phyloP scores from a whole-genome alignment of 768 basidiomycete genomes.

The Hirschioporus abietinus region DNA sequence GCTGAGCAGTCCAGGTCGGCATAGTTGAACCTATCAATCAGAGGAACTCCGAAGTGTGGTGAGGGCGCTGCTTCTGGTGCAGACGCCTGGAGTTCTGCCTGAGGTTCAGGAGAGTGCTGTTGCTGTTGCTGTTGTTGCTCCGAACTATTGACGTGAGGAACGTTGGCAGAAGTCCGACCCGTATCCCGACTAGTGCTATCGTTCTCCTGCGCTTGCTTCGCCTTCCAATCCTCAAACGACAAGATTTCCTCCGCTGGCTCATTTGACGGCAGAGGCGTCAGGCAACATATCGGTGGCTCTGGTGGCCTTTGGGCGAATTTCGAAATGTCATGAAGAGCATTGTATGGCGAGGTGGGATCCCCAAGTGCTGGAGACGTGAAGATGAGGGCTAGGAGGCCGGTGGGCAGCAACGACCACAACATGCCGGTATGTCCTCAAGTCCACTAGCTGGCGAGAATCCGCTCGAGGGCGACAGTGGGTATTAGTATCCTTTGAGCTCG shows the following conservation, averaged over 20 bases:
- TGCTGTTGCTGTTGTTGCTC: conserved; percentile 18
- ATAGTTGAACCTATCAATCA: conserved; percentile 91
- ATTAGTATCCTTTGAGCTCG: neutral
- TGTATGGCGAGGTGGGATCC: conserved; percentile 36
- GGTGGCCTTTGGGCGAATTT: conserved; percentile 42
- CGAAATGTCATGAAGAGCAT: conserved; percentile 58
- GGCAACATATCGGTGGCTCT: conserved; percentile 61
- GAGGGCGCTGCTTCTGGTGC: conserved; percentile 20
- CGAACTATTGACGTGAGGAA: neutral
- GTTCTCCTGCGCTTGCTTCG: conserved; percentile 40
- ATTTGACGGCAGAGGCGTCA: conserved; percentile 43
- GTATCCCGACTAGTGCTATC: neutral
- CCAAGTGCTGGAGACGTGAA: conserved; percentile 31
- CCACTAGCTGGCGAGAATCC: too few relatives aligned
- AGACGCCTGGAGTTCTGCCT: conserved; percentile 24
- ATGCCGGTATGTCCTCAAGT: neutral
- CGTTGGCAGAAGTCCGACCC: neutral
- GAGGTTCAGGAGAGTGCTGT: conserved; percentile 17
- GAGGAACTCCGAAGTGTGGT: conserved; percentile 66
- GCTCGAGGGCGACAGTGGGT: too few relatives aligned
- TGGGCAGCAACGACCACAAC: conserved; percentile 22
- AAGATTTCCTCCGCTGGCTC: conserved; percentile 55
- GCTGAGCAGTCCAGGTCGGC: conserved; percentile 92
- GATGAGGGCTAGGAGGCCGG: conserved; percentile 31
- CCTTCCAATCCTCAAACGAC: conserved; percentile 88